Conservation (phyloP, 805 yeast genomes). For the Scheffersomyces coipomensis region DNA sequence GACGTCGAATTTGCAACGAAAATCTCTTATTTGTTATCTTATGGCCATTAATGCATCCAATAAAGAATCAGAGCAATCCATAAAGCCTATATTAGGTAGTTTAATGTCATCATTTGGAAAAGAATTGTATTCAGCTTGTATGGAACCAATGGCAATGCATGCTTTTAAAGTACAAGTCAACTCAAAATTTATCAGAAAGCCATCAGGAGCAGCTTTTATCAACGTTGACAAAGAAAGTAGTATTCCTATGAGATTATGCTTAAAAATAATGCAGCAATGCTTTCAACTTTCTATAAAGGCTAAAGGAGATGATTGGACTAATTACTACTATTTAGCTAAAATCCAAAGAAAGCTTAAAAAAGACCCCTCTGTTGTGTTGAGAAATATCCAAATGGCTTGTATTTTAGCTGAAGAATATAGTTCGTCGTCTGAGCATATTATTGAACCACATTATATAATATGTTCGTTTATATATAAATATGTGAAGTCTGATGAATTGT, state of each 20-base stretch:
- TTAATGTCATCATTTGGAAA: conserved; percentile 57
- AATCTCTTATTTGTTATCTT: conserved; percentile 67
- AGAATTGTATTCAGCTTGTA: conserved; percentile 58
- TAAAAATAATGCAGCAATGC: conserved; percentile 41
- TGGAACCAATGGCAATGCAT: conserved; percentile 63
- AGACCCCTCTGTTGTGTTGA: conserved; percentile 33
- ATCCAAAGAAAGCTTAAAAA: conserved; percentile 49
- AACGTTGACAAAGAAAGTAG: conserved; percentile 18
- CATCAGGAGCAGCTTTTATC: conserved; percentile 22
- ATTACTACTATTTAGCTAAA: conserved; percentile 57
- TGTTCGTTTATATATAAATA: conserved; percentile 60
- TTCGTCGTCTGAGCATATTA: conserved; percentile 49
- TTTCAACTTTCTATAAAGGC: conserved; percentile 47
- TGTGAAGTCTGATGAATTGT: conserved; percentile 35
- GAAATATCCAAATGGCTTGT: conserved; percentile 46
- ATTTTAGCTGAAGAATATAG: conserved; percentile 34
- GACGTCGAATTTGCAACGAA: conserved; percentile 67
- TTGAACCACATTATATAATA: conserved; percentile 78
- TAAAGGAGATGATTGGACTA: conserved; percentile 57
- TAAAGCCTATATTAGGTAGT: conserved; percentile 34
- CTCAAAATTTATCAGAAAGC: conserved; percentile 31
- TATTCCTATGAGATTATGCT: conserved; percentile 22
- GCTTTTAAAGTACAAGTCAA: conserved; percentile 46
- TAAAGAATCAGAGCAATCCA: conserved; percentile 5
- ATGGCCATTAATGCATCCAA: conserved; percentile 60